These are phyloP conservation scores for Aspergillus biplanus DNA, from an alignment of 495 filamentous ascomycete species.

Conservation along the genomic window DNA sequence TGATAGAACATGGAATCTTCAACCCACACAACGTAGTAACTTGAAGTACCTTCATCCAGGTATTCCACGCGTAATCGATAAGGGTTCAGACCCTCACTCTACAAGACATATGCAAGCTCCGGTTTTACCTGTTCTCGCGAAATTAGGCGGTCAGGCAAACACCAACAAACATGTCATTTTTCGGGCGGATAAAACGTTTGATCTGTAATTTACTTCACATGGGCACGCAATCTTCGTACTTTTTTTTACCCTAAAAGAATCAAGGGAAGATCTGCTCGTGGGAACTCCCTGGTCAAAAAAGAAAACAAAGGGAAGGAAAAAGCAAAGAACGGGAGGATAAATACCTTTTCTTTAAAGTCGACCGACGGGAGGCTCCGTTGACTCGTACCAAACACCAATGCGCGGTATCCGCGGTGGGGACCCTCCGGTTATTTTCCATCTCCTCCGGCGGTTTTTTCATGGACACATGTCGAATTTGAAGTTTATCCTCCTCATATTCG, in stretches of 20 bases:
- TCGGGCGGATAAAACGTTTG: background rate
- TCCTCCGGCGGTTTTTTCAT: background rate
- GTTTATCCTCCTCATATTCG: background rate
- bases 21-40: background rate
- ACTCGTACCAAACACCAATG: constrained; percentile 15
- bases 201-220: too few relatives aligned
- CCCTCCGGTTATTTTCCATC: constrained; percentile 15
- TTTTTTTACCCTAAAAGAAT: constrained; percentile 1
- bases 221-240: background rate
- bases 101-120: background rate
- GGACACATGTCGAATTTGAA: background rate
- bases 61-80: constrained; percentile 8
- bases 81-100: background rate
- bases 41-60: constrained; percentile 3
- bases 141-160: constrained; percentile 23
- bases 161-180: constrained; percentile 3
- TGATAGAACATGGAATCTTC: background rate
- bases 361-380: constrained; percentile 6
- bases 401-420: constrained; percentile 27
- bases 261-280: constrained; percentile 15
- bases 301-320: constrained; percentile 13
- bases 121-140: background rate
- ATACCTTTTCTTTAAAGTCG: constrained; percentile 2
- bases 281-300: constrained; percentile 1
- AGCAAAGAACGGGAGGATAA: constrained; percentile 1